Percentiles rank a stretch among this genome's conserved stretches.
phyloP scores from a whole-genome alignment of 2,329 filamentous ascomycete genomes.

The Ceratocystis papillata region DNA sequence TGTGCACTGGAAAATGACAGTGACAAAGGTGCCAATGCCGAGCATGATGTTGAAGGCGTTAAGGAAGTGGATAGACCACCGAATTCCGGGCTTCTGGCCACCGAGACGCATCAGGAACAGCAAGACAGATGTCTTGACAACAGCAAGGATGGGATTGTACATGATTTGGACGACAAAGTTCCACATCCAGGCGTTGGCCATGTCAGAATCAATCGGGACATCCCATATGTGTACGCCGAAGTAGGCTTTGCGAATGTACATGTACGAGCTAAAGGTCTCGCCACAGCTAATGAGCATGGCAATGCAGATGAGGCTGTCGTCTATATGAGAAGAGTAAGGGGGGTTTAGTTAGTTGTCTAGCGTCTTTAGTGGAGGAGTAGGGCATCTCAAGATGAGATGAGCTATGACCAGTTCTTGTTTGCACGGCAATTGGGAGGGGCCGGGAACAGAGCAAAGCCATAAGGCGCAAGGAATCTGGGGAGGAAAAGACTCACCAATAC shows the following conservation, averaged over 20 bases:
- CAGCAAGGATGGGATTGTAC: conserved; percentile 38
- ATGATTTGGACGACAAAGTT: conserved; percentile 34
- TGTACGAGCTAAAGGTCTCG: conserved; percentile 25
- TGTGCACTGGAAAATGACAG: conserved; percentile 34
- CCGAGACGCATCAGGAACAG: conserved; percentile 38
- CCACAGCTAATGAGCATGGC: conserved; percentile 26
- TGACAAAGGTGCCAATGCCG: conserved; percentile 33
- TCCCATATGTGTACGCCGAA: conserved; percentile 28
- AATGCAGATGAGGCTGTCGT: conserved; percentile 29
- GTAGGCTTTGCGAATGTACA: conserved; percentile 30
- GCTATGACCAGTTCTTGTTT: neutral
- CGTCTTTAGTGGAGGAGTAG: neutral
- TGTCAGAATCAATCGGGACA: conserved; percentile 23
- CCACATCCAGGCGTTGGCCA: conserved; percentile 28
- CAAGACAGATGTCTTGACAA: conserved; percentile 38
- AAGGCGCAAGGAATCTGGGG: neutral
- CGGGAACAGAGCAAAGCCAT: neutral
- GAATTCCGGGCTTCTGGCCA: conserved; percentile 31
- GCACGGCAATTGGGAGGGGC: neutral
- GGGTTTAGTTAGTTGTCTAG: neutral
- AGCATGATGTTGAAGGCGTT: conserved; percentile 32
- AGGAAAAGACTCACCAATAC: conserved; percentile 27
- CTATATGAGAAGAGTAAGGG: conserved; percentile 22
- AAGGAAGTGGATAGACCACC: conserved; percentile 29
- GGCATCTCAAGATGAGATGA: neutral